These are phyloP conservation scores for Paramyrothecium sp. DNA, from an alignment of 2,329 filamentous ascomycete genomes.

Conservation along the genomic window DNA sequence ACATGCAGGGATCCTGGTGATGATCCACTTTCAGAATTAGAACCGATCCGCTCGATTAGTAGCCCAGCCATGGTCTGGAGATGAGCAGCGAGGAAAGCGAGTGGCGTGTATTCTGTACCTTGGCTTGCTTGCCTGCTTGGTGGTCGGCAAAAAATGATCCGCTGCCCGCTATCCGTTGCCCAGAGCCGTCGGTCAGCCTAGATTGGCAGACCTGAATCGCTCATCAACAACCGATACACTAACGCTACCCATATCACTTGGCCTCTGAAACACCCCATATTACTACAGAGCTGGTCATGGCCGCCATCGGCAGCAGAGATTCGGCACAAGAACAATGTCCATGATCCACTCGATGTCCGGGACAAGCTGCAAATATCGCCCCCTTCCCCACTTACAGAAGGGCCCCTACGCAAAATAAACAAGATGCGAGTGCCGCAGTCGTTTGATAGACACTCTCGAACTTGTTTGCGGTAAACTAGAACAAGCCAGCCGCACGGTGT, in stretches of 20 bases:
- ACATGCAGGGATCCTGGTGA: neutral
- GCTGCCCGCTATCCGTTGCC: neutral
- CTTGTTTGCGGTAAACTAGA: neutral
- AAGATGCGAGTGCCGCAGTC: neutral
- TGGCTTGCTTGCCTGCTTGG: too few species aligned
- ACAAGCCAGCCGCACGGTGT: neutral
- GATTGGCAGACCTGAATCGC: neutral
- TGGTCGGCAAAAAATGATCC: neutral
- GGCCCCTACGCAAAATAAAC: neutral
- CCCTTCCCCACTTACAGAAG: neutral
- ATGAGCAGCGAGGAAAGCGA: too few species aligned
- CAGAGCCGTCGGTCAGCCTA: neutral
- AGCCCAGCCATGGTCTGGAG: too few species aligned
- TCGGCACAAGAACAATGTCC: neutral
- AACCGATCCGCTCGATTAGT: neutral
- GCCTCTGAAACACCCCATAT: too few species aligned
- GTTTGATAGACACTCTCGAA: neutral
- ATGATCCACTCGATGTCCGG: neutral
- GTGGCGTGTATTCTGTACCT: too few species aligned
- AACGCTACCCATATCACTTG: too few species aligned
- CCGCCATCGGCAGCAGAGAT: too few species aligned
- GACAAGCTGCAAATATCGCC: neutral
- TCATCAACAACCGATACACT: too few species aligned
- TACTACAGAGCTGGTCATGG: too few species aligned
- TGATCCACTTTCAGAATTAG: neutral